A percentile compares a stretch with the other conserved stretches of the same genome.
Evolutionary conservation across 2,329 filamentous ascomycete genomes (phyloP).

Genomic region (Fusarium marasasianum): DNA sequence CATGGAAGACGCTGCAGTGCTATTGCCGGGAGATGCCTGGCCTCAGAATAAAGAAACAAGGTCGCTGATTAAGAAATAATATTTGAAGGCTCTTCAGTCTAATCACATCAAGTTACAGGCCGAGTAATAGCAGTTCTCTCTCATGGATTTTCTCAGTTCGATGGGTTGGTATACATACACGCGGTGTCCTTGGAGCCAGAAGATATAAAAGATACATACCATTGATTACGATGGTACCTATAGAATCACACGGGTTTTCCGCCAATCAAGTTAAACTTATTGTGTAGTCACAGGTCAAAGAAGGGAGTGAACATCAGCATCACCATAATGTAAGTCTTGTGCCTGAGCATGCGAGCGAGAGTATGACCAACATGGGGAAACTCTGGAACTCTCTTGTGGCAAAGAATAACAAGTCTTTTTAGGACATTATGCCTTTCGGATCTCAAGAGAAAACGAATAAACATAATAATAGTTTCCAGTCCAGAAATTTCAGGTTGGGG

Average conservation of each 20-base stretch:
- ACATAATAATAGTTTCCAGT: background rate
- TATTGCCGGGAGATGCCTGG: background rate
- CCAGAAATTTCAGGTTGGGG: background rate
- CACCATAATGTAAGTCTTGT: background rate
- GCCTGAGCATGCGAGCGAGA: background rate
- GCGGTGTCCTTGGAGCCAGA: background rate
- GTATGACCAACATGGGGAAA: background rate
- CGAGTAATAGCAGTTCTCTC: background rate
- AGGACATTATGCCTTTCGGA: background rate
- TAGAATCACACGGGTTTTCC: rapidly evolving
- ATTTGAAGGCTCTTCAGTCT: rapidly evolving
- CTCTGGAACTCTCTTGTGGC: too few species aligned
- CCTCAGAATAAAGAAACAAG: background rate
- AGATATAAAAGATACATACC: rapidly evolving
- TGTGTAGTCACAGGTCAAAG: rapidly evolving
- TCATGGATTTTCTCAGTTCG: background rate
- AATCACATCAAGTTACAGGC: too few species aligned
- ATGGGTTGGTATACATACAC: background rate
- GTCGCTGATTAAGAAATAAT: background rate
- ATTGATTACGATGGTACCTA: rapidly evolving
- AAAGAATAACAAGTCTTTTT: too few species aligned
- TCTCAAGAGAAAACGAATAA: background rate
- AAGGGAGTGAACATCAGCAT: background rate
- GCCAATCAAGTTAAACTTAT: background rate
- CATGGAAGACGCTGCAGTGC: background rate